A percentile compares a stretch with the other conserved stretches of the same genome.
These are phyloP conservation scores for Bretschneidera sinensis DNA, from an alignment of 345 rosid genomes.

Conservation along the genomic window DNA sequence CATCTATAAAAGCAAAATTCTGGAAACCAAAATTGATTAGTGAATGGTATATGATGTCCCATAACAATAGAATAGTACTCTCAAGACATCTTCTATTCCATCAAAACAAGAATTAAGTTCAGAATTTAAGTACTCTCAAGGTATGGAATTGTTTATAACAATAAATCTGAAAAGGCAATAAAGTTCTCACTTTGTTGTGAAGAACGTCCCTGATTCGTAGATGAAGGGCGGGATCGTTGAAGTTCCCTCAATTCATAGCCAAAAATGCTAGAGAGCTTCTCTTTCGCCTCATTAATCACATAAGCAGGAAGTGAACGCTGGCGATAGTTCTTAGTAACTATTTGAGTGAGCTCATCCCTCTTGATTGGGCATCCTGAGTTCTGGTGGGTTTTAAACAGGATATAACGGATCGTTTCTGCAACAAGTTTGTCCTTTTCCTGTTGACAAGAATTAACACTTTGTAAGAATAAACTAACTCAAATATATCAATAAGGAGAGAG, in stretches of 20 bases:
- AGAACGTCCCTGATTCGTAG: constrained; percentile 42
- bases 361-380: constrained; percentile 79
- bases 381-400: constrained; percentile 74
- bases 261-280: constrained; percentile 55
- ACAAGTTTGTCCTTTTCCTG: constrained; percentile 91
- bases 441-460: background rate
- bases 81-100: background rate
- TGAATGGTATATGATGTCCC: background rate
- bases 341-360: constrained; percentile 84
- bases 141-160: background rate
- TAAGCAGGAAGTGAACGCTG: constrained; percentile 60
- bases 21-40: background rate
- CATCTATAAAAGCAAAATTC: background rate
- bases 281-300: constrained; percentile 64
- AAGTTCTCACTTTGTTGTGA: constrained; percentile 50
- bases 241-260: constrained; percentile 85
- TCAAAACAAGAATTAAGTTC: background rate
- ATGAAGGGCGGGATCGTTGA: constrained; percentile 56
- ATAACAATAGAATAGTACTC: background rate
- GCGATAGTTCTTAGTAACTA: constrained; percentile 67
- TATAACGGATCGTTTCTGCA: constrained; percentile 73
- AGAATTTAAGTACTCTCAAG: background rate
- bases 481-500: background rate
- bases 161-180: background rate
- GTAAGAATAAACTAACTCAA: background rate